Base-by-base conservation (phyloP, 2,329 filamentous ascomycete genomes). In the Colletotrichum ledebouriae region DNA sequence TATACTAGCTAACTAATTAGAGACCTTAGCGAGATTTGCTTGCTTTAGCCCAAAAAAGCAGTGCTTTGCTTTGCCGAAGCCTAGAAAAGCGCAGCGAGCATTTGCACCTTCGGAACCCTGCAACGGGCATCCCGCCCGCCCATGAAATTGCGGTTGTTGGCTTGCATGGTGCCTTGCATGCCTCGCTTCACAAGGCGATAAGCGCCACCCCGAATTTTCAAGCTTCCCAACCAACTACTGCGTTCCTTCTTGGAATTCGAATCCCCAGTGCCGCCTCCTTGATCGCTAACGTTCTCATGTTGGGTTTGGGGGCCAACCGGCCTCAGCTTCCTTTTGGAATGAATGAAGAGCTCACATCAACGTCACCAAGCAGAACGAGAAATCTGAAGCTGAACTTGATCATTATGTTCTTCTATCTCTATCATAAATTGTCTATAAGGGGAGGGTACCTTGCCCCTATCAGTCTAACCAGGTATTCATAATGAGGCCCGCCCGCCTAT, bases 321-420 rank as follows among this genome's bases (percentile, higher is more conserved):
- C 3, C 29, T 33, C 6, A 2, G 20, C 12, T 10, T 20, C 20
- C 39, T 6, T 10, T 33, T 33, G 46, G 37, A 60, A 52, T 52
- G 33, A 29, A 29, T 29, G 29, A 29, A 29, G 9, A 29, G 29
- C 41, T 6, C 13, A 11, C 17, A n/a, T 22, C 15, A 25, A 34
- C 33, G 17, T 25, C 39, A 20, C 25, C 42, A n/a, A 34, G 12
- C 34, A 33, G 15, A 13, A 33, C 34, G n/a, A 55, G 39, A 22
- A 55, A 41, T 10, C 11, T 41, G 6, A 37, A 17, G 20, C 52
- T 37, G 33, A 25, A 57, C 9, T 17, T 11, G 53, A 20, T 44
- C 34, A 34, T 41, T 39, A 55, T 55, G 34, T 64, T 46, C 63
- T 33, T 34, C 62, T 55, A 41, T 56, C 46, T 68, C 65, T 64